Conservation (phyloP, 1,139 yeast species). For the Protomyces inundatus region DNA sequence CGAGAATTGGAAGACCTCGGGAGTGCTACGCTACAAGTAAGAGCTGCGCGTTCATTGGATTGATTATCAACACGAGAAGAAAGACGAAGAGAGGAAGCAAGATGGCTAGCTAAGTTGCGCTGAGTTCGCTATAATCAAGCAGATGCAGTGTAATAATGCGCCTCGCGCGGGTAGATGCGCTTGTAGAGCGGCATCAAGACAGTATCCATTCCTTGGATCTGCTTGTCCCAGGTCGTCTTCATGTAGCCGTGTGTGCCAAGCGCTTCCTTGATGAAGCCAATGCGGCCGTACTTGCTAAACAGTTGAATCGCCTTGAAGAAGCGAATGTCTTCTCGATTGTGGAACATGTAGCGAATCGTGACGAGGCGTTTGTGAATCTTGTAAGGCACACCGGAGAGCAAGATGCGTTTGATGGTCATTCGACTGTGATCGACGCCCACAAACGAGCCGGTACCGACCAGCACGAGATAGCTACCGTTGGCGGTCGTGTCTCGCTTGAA, state of each 20-base stretch:
- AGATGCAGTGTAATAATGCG: not conserved
- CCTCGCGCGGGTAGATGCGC: slow-evolving; percentile 51
- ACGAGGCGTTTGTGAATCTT: slow-evolving; percentile 90
- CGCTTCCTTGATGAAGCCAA: slow-evolving; percentile 78
- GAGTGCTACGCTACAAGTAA: too few relatives aligned
- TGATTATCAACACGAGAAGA: too few relatives aligned
- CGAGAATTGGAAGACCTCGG: too few relatives aligned
- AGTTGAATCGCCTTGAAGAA: slow-evolving; percentile 90
- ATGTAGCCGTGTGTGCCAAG: slow-evolving; percentile 98
- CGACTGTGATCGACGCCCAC: slow-evolving; percentile 80
- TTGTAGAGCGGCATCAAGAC: slow-evolving; percentile 91
- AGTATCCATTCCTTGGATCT: slow-evolving; percentile 83
- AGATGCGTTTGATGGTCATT: slow-evolving; percentile 77
- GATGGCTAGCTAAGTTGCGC: too few relatives aligned
- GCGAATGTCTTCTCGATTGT: slow-evolving; percentile 79
- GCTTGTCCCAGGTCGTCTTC: slow-evolving; percentile 92
- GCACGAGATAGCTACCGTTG: slow-evolving; percentile 48
- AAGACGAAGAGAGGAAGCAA: too few relatives aligned
- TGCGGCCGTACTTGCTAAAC: slow-evolving; percentile 84
- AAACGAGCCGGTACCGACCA: slow-evolving; percentile 87
- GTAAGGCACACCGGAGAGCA: slow-evolving; percentile 89
- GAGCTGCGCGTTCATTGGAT: too few relatives aligned
- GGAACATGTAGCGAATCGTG: slow-evolving; percentile 95
- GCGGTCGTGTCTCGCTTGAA: slow-evolving; percentile 42
- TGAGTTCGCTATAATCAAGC: too few relatives aligned